phyloP scores from a whole-genome alignment of 805 yeast genomes.

The Lipomyces mesembrius region DNA sequence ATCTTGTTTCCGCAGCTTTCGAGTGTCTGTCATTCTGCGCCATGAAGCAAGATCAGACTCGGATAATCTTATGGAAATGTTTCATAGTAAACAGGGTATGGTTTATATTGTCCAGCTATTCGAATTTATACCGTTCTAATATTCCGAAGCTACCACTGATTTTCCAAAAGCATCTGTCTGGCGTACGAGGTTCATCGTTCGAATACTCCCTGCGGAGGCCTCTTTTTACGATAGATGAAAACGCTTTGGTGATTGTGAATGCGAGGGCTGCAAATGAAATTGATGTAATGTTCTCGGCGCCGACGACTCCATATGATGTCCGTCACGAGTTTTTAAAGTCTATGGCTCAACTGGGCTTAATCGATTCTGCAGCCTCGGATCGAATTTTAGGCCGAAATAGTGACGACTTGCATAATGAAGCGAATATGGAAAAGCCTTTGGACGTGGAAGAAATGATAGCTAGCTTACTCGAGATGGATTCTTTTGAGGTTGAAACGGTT shows the following conservation, averaged over 20 bases:
- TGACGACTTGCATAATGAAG: slow-evolving; percentile 15
- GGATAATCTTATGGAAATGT: slow-evolving; percentile 25
- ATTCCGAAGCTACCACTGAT: slow-evolving; percentile 19
- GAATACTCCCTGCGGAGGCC: slow-evolving; percentile 31
- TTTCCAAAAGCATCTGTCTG: slow-evolving; percentile 9
- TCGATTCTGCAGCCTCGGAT: slow-evolving; percentile 47
- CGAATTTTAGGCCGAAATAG: slow-evolving; percentile 38
- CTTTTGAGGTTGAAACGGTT: slow-evolving; percentile 45
- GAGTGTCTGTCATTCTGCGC: slow-evolving; percentile 20
- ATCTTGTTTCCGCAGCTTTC: slow-evolving; percentile 20
- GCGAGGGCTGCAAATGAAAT: slow-evolving; percentile 27
- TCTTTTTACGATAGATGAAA: slow-evolving; percentile 26
- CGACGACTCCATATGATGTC: slow-evolving; percentile 53
- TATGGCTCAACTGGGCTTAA: slow-evolving; percentile 50
- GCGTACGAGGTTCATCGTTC: slow-evolving; percentile 25
- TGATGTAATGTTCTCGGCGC: slow-evolving; percentile 59
- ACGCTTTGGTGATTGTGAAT: slow-evolving; percentile 24
- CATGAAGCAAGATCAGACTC: slow-evolving; percentile 24
- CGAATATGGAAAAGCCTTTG: not conserved
- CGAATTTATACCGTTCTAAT: not conserved
- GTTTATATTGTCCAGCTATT: not conserved
- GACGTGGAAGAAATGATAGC: not conserved
- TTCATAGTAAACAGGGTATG: slow-evolving; percentile 30
- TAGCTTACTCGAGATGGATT: slow-evolving; percentile 25
- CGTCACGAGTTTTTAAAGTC: slow-evolving; percentile 58